Evolutionary conservation across 1,284 basidiomycete genomes (phyloP).

Genomic region (Ceratobasidium sp.): DNA sequence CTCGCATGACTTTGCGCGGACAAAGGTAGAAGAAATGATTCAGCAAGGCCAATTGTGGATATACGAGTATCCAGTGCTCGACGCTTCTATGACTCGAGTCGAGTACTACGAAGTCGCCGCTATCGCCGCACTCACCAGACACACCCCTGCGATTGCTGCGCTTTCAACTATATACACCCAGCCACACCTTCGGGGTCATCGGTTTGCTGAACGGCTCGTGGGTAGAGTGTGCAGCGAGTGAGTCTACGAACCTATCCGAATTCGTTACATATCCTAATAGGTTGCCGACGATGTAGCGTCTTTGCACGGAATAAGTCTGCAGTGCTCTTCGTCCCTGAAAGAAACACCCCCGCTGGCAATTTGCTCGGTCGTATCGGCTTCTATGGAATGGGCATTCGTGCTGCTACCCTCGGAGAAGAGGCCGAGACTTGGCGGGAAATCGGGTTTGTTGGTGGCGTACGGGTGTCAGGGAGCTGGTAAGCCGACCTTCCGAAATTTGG

Average conservation of each 20-base stretch:
- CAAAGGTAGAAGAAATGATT: constrained; percentile 27
- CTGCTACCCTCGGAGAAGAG: constrained; percentile 1
- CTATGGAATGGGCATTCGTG: constrained; percentile 30
- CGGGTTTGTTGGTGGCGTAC: constrained; percentile 19
- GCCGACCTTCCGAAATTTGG: neutral
- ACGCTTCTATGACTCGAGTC: constrained; percentile 18
- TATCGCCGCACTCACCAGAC: constrained; percentile 13
- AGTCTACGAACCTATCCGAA: neutral
- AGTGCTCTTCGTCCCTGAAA: constrained; percentile 27
- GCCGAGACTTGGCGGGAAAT: constrained; percentile 35
- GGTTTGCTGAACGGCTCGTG: constrained; percentile 28
- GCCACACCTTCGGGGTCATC: neutral
- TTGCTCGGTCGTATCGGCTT: constrained; percentile 33
- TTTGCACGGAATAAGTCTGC: constrained; percentile 29
- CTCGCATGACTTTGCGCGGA: constrained; percentile 6
- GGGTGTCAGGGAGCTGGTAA: constrained; percentile 28
- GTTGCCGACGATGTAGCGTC: neutral
- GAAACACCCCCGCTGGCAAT: constrained; percentile 25
- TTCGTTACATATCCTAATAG: neutral
- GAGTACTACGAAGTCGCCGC: constrained; percentile 22
- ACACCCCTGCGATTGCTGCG: constrained; percentile 23
- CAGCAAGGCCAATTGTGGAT: constrained; percentile 31
- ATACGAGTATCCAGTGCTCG: constrained; percentile 24
- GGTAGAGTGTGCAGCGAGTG: constrained; percentile 18
- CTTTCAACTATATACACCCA: constrained; percentile 18